Base-by-base conservation (phyloP, 1,139 yeast genomes). In the Candida albicans region DNA sequence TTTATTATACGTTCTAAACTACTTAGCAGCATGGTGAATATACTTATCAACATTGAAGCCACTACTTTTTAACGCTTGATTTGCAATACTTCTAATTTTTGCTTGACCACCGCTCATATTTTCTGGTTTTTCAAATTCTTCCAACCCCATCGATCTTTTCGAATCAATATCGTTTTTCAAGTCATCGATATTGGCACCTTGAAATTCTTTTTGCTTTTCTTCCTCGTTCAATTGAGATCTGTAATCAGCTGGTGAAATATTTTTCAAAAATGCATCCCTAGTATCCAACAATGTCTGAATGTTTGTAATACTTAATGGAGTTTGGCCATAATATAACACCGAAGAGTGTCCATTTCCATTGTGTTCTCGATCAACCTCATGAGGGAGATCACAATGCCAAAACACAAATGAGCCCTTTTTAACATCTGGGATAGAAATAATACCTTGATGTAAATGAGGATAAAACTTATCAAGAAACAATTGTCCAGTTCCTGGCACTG, bases 341-440 rank as follows among this genome's bases (percentile, higher is more conserved):
- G 71, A 62, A 3, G 79, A 70, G 48, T 70, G 72, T 3, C 52
- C 48, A 10, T 43, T 40, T 2, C 79, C 80, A 14, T 47, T 48
- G 50, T 74, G 79, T 4, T 57, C 60, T 18, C 58, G 55, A 47
- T 75, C 80, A 8, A 75, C 80, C n/a, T 72, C 72, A 54, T 76
- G 81, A 24, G 70, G 62, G 33, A 66, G 43, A 51, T 76, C 81
- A 45, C 70, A 62, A 53, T 77, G 81, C 81, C 81, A 77, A 42
- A 68, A 70, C 0, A 76, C 78, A 49, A 62, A 69, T 49, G 75
- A 77, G 2, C 75, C 74, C 27, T 67, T 60, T 8, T 61, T 50
- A 8, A 68, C 74, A 33, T 59, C 52, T 3, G 75, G 73, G 38
- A 68, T 61, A 9, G 63, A 58, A 10, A 59, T 56, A 48, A 65